Base-by-base conservation (phyloP, 352 stramenopile genomes). In the Pythium oligandrum region DNA sequence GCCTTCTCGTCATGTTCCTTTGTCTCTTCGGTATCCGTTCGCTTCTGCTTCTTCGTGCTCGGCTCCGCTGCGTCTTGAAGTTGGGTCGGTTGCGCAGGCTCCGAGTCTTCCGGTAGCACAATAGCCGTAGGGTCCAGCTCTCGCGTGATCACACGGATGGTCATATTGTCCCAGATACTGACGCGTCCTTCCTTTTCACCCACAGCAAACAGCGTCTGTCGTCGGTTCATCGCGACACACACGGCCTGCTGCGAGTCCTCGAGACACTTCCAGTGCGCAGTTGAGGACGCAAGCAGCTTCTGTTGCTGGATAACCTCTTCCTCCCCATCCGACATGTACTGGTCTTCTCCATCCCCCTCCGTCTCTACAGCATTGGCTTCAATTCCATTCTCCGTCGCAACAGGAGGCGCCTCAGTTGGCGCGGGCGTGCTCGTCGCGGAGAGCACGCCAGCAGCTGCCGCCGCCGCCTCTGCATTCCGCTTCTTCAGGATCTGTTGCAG, bases 131-230 rank as follows among this genome's bases (percentile, higher is more conserved):
- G 83, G 40, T 91, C 79, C 45, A 93, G 64, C 57, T 91, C 79
- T 2, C 80, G 75, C 42, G 77, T 90, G 61, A 91, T 86, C 33
- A 88, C 80, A 31, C 77, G 79, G 10, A 93, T 75, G 5, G 71
- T 84, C 33, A 78, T 83, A 52, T 89, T 91, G 61, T 93, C 83
- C 83, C 83, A 93, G 32, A 93, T 74, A 6, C 71, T 89, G n/a
- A 93, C 68, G 40, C 82, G 73, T 4, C 83, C 83, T 36, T 90
- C 83, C 37, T 81, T 82, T 61, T 92, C 81, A 44, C 83, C 83
- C 31, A 93, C 78, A 4, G 80, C 82, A 9, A 92, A 57, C 46
- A 93, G 54, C 40, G 77, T 88, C 36, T 79, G 63, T 10, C 68
- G 68, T 0, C 72, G 58, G 57, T 90, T 93, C 35, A 88, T 58